Base-by-base conservation (phyloP, 805 yeast genomes). In the Peterozyma xylosa region DNA sequence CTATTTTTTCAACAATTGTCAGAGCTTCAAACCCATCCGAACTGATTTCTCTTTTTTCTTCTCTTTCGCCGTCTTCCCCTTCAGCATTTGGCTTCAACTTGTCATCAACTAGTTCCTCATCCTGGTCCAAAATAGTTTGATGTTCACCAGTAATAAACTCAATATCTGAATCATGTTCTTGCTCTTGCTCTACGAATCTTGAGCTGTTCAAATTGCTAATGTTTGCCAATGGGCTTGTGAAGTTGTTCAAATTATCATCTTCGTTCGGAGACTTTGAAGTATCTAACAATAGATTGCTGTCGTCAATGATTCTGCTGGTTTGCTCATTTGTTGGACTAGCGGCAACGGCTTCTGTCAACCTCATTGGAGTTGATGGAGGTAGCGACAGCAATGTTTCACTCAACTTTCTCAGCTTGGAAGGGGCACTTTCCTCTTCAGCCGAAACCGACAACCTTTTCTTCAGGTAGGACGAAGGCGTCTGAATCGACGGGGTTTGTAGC, bases 261-360 rank as follows among this genome's bases (percentile, higher is more conserved):
- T 34, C 38, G n/a, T 46, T 34, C n/a, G 45, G 45, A 6, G 42
- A 38, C 11, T 42, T 38, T 14, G 51, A 39, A 11, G 50, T 41
- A 21, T 52, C 55, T 37, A 53, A 38, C 14, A 44, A 37, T 10
- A 48, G 38, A 34, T 49, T 49, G n/a, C 49, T 38, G 30, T 50
- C 55, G 15, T 53, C 56, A 14, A 54, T 47, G 21, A 49, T 46
- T 1, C 50, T 30, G 36, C 49, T 47, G 11, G 45, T 42, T 39
- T 62, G 66, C 35, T 59, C 66, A 17, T 59, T 55, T 6, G 49
- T 47, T 17, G 64, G 65, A 35, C 59, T 54, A 6, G 50, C 44
- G 3, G 66, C 60, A 21, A 53, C 53, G 3, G 66, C 55, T 42
- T 62, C 61, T 7, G 65, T 59, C 5, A 54, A 42, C 11, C 64